A percentile compares a stretch with the other conserved stretches of the same genome.
Evolutionary conservation across 164 flowering plant species (phyloP).

Genomic region (Chimonanthus salicifolius): DNA sequence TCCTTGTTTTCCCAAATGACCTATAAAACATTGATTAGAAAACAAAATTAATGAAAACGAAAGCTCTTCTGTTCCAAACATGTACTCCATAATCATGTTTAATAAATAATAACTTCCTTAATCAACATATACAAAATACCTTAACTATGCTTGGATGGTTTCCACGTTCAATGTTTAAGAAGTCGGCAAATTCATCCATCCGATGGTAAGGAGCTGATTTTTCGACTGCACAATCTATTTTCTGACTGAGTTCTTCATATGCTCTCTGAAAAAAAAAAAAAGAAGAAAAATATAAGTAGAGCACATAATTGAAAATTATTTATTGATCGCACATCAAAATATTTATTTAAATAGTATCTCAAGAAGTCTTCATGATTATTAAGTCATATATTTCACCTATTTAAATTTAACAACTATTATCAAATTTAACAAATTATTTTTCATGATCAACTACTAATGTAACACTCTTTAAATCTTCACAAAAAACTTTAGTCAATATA

Average conservation of each 20-base stretch:
- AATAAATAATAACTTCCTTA: neutral
- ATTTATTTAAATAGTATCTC: too few relatives aligned
- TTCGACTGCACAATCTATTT: conserved; percentile 29
- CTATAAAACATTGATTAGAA: conserved; percentile 13
- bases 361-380: too few relatives aligned
- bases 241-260: conserved; percentile 35
- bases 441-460: too few relatives aligned
- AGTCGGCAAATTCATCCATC: conserved; percentile 24
- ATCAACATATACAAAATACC: conserved; percentile 21
- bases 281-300: neutral
- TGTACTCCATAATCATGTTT: neutral
- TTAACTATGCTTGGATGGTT: conserved; percentile 48
- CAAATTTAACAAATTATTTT: too few relatives aligned
- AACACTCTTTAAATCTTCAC: too few relatives aligned
- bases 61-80: neutral
- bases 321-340: too few relatives aligned
- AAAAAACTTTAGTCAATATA: too few relatives aligned
- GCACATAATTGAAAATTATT: neutral
- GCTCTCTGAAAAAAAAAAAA: conserved; percentile 20
- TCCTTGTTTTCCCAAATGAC: conserved; percentile 49
- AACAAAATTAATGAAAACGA: neutral
- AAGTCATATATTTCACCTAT: too few relatives aligned
- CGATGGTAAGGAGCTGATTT: conserved; percentile 2
- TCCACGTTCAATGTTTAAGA: conserved; percentile 23
- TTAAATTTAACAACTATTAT: too few relatives aligned